Evolutionary conservation across 495 filamentous ascomycete genomes (phyloP), one percentile per base, ranked within the genome.

Genomic region (Penicillium manginii): DNA sequence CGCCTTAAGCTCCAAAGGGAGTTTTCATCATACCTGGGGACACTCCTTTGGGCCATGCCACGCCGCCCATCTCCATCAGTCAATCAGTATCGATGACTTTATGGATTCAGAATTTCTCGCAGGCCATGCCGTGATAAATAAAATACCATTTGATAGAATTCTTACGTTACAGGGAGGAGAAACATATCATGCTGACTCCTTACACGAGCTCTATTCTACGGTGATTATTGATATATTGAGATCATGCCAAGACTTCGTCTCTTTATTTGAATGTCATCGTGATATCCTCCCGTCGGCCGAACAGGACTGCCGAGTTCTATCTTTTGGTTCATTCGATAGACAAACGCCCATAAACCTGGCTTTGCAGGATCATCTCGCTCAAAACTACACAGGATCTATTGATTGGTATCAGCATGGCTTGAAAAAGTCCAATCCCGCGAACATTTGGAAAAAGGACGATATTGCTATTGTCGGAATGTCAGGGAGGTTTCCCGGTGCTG

Each of bases 381-480:
- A 7, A n/a, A 17, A 15, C 12, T 42, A n/a, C 39, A 17, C 12
- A 18, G 39, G n/a, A 14, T 35, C 33, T 42, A 2, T 15, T 3
- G 15, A 8, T n/a, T 18, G 5, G 14, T 14, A 42, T 10, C 39
- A 14, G 14, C 39, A 35, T 14, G 9, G 10, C 8, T 35, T 2
- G 33, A 14, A 2, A 35, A 35, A 35, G 3, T 14, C 33, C 2
- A 8, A 2, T 2, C 3, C 8, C 10, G 14, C 9, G 2, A 35
- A 35, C 14, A 14, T 35, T 6, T 12, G 29, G 39, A 14, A 42
- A 12, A 55, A 19, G 47, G 31, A 50, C 23, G 7, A 21, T 29
- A 56, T 59, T 50, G 57, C 50, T 12, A 59, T 54, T 42, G 50
- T 54, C 15, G 57, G 50, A 43, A 54, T 50, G 43, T 49, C 57